Conservation (phyloP, 257 asterid species). For the Forsythia viridissima region DNA sequence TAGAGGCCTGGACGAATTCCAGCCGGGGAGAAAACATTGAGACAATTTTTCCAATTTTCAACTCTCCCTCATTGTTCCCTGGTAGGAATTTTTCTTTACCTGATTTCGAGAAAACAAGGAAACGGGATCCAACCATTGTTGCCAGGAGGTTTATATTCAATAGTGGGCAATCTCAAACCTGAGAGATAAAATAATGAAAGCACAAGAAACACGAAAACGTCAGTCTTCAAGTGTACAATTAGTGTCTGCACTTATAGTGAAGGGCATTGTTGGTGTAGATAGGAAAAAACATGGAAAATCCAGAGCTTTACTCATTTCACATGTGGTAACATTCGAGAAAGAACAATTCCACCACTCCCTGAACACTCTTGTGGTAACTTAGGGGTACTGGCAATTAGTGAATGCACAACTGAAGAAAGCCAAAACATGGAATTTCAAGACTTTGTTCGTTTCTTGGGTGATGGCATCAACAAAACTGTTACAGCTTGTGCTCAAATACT, state of each 20-base stretch:
- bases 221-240: conserved; percentile 8
- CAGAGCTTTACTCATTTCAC: background rate
- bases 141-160: conserved; percentile 5
- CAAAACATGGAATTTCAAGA: background rate
- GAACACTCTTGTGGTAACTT: background rate
- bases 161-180: background rate
- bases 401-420: background rate
- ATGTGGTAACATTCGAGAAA: background rate
- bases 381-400: background rate
- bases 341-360: background rate
- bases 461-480: background rate
- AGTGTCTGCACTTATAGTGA: background rate
- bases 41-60: background rate
- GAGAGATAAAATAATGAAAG: background rate
- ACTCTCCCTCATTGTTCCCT: background rate
- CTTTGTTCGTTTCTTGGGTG: background rate
- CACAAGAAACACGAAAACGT: background rate
- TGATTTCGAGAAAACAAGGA: background rate
- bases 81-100: background rate
- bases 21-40: background rate
- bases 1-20: background rate
- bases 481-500: background rate
- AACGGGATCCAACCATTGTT: background rate
- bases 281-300: background rate
- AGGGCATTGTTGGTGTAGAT: background rate